These are phyloP conservation scores for Leptomonas pyrrhocoris DNA, from an alignment of 208 protist genomes.

Conservation along the genomic window DNA sequence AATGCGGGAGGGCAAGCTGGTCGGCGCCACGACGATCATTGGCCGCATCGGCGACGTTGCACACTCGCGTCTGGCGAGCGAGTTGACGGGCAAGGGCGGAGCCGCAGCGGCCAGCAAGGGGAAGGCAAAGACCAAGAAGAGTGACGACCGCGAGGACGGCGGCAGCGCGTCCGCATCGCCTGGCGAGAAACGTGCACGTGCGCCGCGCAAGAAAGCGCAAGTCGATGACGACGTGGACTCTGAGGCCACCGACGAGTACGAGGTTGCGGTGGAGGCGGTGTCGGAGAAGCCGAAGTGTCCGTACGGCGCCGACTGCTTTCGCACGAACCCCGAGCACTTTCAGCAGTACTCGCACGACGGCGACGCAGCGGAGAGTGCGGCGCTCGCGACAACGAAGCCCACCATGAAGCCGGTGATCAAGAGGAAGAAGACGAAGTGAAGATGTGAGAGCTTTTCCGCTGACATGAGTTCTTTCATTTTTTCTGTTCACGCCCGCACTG, in stretches of 20 bases:
- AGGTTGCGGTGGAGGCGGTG: constrained; percentile 56
- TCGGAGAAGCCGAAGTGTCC: constrained; percentile 56
- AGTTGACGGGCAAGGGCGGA: constrained; percentile 27
- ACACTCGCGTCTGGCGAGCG: constrained; percentile 44
- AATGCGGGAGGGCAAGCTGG: constrained; percentile 67
- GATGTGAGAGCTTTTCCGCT: background rate
- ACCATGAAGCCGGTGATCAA: constrained; percentile 32
- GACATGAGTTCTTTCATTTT: background rate
- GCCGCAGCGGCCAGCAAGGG: constrained; percentile 16
- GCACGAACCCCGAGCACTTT: constrained; percentile 66
- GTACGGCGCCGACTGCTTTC: constrained; percentile 72
- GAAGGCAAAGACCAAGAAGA: constrained; percentile 18
- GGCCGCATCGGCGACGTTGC: constrained; percentile 74
- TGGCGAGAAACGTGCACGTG: constrained; percentile 22
- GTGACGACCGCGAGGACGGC: background rate
- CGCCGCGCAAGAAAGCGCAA: constrained; percentile 14
- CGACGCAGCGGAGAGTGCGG: background rate
- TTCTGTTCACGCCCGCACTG: background rate
- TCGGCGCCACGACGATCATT: constrained; percentile 46
- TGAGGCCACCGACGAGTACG: constrained; percentile 75
- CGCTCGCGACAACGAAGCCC: background rate
- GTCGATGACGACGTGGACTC: constrained; percentile 48
- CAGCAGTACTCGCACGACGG: constrained; percentile 58
- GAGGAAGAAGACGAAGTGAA: constrained; percentile 11
- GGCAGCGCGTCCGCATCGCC: constrained; percentile 1